phyloP scores from a whole-genome alignment of 2,329 filamentous ascomycete species.

The Lachnellula subtilissima region DNA sequence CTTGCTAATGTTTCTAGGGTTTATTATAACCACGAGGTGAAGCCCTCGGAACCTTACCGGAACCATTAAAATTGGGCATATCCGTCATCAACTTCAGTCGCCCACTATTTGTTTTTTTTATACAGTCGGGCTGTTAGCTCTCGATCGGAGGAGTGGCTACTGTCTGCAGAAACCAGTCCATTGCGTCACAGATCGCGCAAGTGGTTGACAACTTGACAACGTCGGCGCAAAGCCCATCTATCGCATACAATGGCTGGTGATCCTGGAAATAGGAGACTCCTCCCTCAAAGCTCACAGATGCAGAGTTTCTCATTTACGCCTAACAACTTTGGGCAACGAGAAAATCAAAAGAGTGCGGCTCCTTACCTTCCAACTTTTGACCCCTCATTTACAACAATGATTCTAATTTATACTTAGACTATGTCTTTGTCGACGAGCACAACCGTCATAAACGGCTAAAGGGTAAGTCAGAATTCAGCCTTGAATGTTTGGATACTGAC shows the following conservation, averaged over 20 bases:
- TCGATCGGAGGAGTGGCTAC: background rate
- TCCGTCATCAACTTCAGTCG: constrained; percentile 15
- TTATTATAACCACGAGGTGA: constrained; percentile 15
- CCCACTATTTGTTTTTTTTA: constrained; percentile 11
- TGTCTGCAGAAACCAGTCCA: background rate
- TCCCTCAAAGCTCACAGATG: constrained; percentile 66
- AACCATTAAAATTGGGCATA: constrained; percentile 19
- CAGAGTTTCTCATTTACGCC: constrained; percentile 73
- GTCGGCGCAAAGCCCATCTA: constrained; percentile 2
- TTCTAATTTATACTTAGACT: constrained; percentile 57
- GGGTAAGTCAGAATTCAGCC: constrained; percentile 49
- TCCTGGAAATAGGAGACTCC: constrained; percentile 53
- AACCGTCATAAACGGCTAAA: constrained; percentile 96
- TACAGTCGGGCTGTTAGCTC: constrained; percentile 5
- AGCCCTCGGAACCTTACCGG: constrained; percentile 19
- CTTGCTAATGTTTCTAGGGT: constrained; percentile 23
- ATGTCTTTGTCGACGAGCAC: constrained; percentile 98
- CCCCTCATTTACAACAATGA: background rate
- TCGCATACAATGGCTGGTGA: constrained; percentile 55
- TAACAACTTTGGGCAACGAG: constrained; percentile 57
- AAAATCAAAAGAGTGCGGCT: constrained; percentile 77
- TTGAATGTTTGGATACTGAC: constrained; percentile 16
- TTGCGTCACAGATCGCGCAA: background rate
- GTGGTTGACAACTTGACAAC: constrained; percentile 7
- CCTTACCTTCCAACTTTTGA: background rate